Evolutionary conservation across 2,329 filamentous ascomycete genomes (phyloP), one percentile per base, ranked within the genome.

Genomic region (Claviceps sp.): DNA sequence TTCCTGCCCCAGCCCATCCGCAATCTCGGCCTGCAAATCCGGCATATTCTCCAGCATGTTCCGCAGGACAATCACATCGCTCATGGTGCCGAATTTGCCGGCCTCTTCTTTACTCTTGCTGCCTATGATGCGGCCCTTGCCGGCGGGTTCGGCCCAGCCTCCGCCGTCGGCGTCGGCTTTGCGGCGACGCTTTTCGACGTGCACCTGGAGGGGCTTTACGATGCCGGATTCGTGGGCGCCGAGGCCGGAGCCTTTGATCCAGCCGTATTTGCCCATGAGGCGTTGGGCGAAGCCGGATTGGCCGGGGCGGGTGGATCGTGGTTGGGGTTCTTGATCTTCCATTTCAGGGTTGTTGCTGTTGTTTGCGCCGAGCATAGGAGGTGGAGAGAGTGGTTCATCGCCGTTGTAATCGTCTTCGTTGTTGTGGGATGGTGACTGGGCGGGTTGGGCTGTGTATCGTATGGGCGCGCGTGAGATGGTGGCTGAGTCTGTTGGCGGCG

Each of bases 181-280:
- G 68, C 88, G 89, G 66, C 88, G 87, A 37, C 85, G 78, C 70
- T 93, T 94, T 60, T 93, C 84, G n/a, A 91, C 78, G 60, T 95
- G 81, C 26, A 91, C 86, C 47, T 82, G 81, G 4, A 98, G 72
- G 4, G 90, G 87, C 22, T 89, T 87, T 51, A 88, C 76, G 60
- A 98, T 96, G 55, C 93, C 93, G 24, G 82, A 81, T 37, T 81
- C 82, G 56, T 84, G 79, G 16, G 88, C 89, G 58, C 93, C 93
- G 4, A 98, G 79, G 20, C 93, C 93, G 56, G 84, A 78, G 24
- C 93, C 93, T 62, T 90, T 85, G 38, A 82, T 84, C 87, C 90
- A 97, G 52, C 93, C 93, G 69, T 95, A 93, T 65, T 96, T 97
- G 55, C 81, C 79, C 81, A 98, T 88, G 52, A 97, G 78, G 37